Evolutionary conservation across 2,329 filamentous ascomycete genomes (phyloP), one percentile per base, ranked within the genome.

Genomic region (Ophiostoma ips): DNA sequence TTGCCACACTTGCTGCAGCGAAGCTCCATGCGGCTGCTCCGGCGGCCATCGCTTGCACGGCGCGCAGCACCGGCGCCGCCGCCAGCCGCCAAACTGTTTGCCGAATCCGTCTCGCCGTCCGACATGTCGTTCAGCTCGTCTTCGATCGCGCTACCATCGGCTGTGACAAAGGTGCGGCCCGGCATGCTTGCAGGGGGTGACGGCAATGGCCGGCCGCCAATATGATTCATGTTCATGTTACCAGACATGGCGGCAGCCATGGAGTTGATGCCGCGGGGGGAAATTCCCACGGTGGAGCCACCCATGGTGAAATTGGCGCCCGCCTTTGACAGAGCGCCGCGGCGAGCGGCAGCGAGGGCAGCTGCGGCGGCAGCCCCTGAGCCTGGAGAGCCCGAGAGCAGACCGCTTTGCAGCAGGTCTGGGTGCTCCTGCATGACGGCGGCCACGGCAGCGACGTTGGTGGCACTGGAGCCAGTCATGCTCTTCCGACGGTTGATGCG

Each of bases 1-100:
- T 98, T 98, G 68, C 90, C 90, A 74, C 92, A 98, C 70, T 89
- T 90, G 65, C 95, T 87, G 73, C 92, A 98, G 68, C 85, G 87
- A 64, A 98, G 79, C 67, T 96, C 90, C 62, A 82, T 80, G 62
- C 81, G 79, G 70, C 79, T 84, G 67, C 79, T 77, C 70, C 87
- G 89, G 71, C 77, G 75, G 61, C 88, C 89, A 64, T 96, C 90
- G 65, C 89, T 95, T 53, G 88, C 84, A 65, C 72, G 77, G 60
- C 72, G 69, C 55, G 72, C 66, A 52, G 70, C 69, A 5, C 38
- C 7, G 2, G 48, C 13, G 13, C 24, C 40, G 19, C 34, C 30
- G 16, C 24, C 24, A 28, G 40, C 46, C 9, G 40, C 11, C 36
- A 46, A n/a, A n/a, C n/a, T n/a, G 16, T 36, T 19, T 0, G 43